Evolutionary conservation across 1,284 basidiomycete genomes (phyloP), one percentile per base, ranked within the genome.

Genomic region (Tremellales sp.): DNA sequence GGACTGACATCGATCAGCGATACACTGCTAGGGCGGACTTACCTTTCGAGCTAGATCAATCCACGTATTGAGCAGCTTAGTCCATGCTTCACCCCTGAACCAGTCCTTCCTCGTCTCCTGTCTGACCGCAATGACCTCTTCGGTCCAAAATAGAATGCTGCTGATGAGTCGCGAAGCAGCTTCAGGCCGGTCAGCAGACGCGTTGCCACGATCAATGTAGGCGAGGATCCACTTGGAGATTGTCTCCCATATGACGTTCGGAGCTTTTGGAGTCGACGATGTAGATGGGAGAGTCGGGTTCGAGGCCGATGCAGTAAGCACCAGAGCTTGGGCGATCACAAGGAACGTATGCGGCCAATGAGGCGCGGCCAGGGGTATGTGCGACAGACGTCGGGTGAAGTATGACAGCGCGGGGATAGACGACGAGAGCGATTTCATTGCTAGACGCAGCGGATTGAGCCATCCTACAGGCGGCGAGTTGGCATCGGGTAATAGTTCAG

Each of bases 51-150:
- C 68, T 1, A 74, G 33, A 12, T 60, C 62, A 7, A 68, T 56
- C 73, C 72, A 74, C 21, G 70, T 45, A 33, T 75, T 68, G 39
- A 63, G 44, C 13, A 70, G 46, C 2, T 52, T 62, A 2, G 56
- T 44, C 61, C 66, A 67, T 40, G 58, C 61, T 24, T 54, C 54
- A 0, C 67, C 67, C 3, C 33, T 41, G 23, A 63, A 61, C 65
- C 66, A 68, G 11, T 39, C 48, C 0, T 26, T 39, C 12, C 40
- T 44, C 19, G 45, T 40, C 29, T 65, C 64, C 11, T 31, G 47
- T 2, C 59, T 55, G 1, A 40, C 37, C 7, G 40, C 40, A 13
- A 58, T 52, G 44, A 61, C 43, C 11, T n/a, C 36, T 23, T 62
- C 60, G 2, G 62, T 58, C 45, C 58, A 56, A 10, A 53, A 53